phyloP scores from a whole-genome alignment of 805 yeast genomes.

The Wickerhamomyces hampshirensis region DNA sequence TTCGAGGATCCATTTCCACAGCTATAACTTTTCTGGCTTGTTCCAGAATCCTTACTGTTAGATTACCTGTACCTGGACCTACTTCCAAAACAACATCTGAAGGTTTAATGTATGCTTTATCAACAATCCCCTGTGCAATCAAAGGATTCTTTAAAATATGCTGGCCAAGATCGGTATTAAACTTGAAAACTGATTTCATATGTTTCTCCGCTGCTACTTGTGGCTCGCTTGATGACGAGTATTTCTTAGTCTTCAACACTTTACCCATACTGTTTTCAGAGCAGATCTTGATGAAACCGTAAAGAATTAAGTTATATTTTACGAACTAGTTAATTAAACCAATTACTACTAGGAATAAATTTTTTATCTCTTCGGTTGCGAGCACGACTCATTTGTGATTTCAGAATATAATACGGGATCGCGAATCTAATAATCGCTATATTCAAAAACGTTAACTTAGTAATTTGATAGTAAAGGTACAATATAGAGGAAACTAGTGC shows the following conservation, averaged over 20 bases:
- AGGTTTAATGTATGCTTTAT: conserved; percentile 89
- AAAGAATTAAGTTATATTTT: too few species aligned
- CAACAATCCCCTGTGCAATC: conserved; percentile 97
- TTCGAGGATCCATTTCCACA: conserved; percentile 98
- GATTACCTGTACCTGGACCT: conserved; percentile 99
- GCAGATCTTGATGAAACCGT: too few species aligned
- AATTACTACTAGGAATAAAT: too few species aligned
- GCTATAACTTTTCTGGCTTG: conserved; percentile 94
- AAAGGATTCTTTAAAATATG: conserved; percentile 94
- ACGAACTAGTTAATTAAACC: too few species aligned
- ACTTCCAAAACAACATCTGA: conserved; percentile 92
- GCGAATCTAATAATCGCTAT: too few species aligned
- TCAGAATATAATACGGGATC: too few species aligned
- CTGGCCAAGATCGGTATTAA: conserved; percentile 95
- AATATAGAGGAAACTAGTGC: too few species aligned
- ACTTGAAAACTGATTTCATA: conserved; percentile 83
- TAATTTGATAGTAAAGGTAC: too few species aligned
- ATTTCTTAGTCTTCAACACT: conserved; percentile 56
- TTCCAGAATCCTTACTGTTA: conserved; percentile 88
- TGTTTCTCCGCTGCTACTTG: conserved; percentile 69
- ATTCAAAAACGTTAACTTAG: too few species aligned
- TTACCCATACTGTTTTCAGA: conserved; percentile 16
- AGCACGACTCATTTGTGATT: too few species aligned
- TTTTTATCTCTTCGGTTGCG: background rate
- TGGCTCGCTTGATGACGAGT: conserved; percentile 42